phyloP scores from a whole-genome alignment of 768 basidiomycete species.

The Filobasidium wieringae region DNA sequence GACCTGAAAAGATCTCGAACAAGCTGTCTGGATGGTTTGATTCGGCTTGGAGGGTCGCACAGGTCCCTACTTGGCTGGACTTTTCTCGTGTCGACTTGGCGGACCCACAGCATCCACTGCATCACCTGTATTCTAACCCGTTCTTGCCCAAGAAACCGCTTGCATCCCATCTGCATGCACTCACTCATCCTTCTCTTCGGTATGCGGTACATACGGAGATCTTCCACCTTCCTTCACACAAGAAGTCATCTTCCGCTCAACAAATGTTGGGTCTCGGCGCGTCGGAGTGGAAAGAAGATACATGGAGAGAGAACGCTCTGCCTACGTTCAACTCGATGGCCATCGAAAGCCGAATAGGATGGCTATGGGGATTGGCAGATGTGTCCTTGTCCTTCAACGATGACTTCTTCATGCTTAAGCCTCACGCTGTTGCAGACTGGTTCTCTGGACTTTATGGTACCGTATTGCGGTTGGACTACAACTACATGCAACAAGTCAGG shows the following conservation, averaged over 20 bases:
- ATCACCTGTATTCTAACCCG: conserved; percentile 16
- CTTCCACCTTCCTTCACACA: conserved; percentile 27
- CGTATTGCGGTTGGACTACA: conserved; percentile 30
- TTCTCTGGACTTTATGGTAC: conserved; percentile 32
- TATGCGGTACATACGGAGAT: conserved; percentile 32
- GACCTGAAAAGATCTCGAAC: conserved; percentile 11
- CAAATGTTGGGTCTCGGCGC: conserved; percentile 17
- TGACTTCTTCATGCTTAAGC: conserved; percentile 31
- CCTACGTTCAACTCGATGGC: conserved; percentile 36
- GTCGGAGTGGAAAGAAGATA: conserved; percentile 23
- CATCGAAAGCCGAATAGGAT: conserved; percentile 30
- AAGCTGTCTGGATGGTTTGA: conserved; percentile 16
- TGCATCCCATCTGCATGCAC: conserved; percentile 6
- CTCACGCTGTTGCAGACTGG: conserved; percentile 27
- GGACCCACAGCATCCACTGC: conserved; percentile 25
- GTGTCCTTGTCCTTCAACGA: conserved; percentile 29
- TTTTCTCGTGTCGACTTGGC: conserved; percentile 25
- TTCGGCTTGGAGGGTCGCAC: conserved; percentile 25
- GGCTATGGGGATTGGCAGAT: conserved; percentile 26
- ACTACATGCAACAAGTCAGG: conserved; percentile 27
- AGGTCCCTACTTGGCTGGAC: conserved; percentile 31
- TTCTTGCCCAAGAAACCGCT: not conserved
- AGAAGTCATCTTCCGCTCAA: not conserved
- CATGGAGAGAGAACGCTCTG: conserved; percentile 25
- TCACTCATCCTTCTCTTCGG: conserved; percentile 23